These are phyloP conservation scores for Thielaviopsis ethacetica DNA, from an alignment of 2,329 filamentous ascomycete species.

Conservation along the genomic window DNA sequence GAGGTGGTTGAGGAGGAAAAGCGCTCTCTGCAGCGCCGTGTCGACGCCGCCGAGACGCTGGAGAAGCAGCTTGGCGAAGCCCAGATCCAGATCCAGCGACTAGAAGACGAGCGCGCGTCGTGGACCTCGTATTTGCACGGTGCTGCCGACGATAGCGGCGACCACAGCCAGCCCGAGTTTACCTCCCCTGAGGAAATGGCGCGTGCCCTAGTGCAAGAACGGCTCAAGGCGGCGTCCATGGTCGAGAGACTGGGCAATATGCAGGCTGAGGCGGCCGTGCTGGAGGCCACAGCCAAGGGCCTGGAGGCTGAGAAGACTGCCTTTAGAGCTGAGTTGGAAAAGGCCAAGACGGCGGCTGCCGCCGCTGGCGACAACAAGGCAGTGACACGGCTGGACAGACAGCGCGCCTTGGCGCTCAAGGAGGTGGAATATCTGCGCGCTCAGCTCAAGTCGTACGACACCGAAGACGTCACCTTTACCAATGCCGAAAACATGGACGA, in stretches of 20 bases:
- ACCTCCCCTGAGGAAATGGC: conserved; percentile 80
- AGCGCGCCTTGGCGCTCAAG: conserved; percentile 70
- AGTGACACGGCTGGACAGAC: conserved; percentile 64
- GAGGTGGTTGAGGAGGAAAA: conserved; percentile 95
- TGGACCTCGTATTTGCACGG: conserved; percentile 72
- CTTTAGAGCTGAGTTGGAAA: conserved; percentile 54
- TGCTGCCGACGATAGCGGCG: conserved; percentile 34
- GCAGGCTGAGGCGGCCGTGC: conserved; percentile 62
- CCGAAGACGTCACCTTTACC: conserved; percentile 76
- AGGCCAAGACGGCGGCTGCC: conserved; percentile 37
- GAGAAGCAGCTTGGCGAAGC: conserved; percentile 65
- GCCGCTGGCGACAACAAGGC: conserved; percentile 45
- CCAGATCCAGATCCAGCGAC: conserved; percentile 63
- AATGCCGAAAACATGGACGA: conserved; percentile 39
- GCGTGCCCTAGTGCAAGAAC: conserved; percentile 65
- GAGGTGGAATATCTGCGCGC: conserved; percentile 89
- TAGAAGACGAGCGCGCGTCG: conserved; percentile 74
- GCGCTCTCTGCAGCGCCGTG: conserved; percentile 57
- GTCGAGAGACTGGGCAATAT: conserved; percentile 64
- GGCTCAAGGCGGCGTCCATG: conserved; percentile 63
- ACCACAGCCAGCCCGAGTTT: conserved; percentile 50
- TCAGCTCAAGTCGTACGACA: conserved; percentile 76
- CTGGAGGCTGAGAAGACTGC: conserved; percentile 54
- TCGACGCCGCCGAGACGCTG: conserved; percentile 58
- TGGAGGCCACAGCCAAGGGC: conserved; percentile 55